Evolutionary conservation across 2,329 filamentous ascomycete species (phyloP).

Genomic region (Sporothrix dimorphospora): DNA sequence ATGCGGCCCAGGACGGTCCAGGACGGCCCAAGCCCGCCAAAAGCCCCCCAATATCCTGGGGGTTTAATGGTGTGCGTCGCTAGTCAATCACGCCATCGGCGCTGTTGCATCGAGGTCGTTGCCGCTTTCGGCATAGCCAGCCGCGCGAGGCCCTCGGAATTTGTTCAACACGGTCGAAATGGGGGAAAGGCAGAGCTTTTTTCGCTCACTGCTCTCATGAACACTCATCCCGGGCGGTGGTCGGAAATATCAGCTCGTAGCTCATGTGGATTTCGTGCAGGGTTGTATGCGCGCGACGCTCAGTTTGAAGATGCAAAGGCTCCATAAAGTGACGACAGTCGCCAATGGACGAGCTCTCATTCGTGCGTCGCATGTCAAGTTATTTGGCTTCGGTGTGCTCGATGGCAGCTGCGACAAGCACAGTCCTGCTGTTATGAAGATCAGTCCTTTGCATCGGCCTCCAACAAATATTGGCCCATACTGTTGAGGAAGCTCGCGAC

Average conservation of each 20-base stretch:
- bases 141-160: neutral
- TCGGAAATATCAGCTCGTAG: constrained; percentile 12
- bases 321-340: neutral
- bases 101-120: neutral
- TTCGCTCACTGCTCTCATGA: neutral
- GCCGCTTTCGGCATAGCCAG: constrained; percentile 8
- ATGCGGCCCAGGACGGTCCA: constrained; percentile 6
- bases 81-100: constrained; percentile 29
- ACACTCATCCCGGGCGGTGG: neutral
- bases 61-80: constrained; percentile 29
- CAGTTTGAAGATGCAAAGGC: neutral
- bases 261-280: constrained; percentile 10
- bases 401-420: no score
- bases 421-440: neutral
- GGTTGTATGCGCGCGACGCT: neutral
- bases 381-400: neutral
- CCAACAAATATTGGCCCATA: constrained; percentile 13
- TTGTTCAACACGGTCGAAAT: neutral
- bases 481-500: constrained; percentile 23
- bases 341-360: neutral
- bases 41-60: neutral
- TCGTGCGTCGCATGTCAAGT: neutral
- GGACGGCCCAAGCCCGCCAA: neutral
- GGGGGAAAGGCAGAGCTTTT: neutral
- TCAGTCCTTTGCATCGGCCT: neutral